Percentiles rank a stretch among this genome's conserved stretches.
Conservation (phyloP, 106 monocot species). For the Chionographis japonica region DNA sequence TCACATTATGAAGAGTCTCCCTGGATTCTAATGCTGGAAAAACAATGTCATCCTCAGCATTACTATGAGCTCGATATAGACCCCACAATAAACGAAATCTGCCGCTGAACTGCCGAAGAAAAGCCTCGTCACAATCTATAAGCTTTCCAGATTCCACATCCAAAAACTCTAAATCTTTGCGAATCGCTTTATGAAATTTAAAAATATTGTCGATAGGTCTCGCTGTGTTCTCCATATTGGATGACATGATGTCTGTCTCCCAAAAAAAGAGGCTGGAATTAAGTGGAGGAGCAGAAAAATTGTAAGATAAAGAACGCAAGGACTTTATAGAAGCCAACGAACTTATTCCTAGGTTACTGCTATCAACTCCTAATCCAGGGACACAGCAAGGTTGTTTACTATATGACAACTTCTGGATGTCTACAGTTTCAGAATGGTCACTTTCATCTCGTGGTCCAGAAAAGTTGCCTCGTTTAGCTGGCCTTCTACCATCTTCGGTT, state of each 20-base stretch:
- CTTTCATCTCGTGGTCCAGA: conserved; percentile 22
- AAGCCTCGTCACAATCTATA: conserved; percentile 61
- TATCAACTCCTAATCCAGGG: conserved; percentile 79
- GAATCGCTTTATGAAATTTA: conserved; percentile 95
- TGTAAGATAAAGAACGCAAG: conserved; percentile 57
- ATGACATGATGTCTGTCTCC: conserved; percentile 63
- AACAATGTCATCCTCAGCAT: conserved; percentile 99
- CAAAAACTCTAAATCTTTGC: conserved; percentile 92
- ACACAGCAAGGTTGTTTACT: conserved; percentile 47
- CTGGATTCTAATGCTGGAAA: conserved; percentile 98
- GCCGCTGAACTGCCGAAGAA: conserved; percentile 82
- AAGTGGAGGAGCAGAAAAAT: conserved; percentile 70
- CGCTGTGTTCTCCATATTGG: conserved; percentile 35
- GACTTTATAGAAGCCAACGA: conserved; percentile 46
- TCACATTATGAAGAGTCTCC: conserved; percentile 97
- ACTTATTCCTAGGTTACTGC: conserved; percentile 43
- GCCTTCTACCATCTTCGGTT: conserved; percentile 17
- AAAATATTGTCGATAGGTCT: conserved; percentile 98
- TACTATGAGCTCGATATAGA: conserved; percentile 93
- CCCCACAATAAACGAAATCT: conserved; percentile 96
- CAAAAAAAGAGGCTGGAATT: conserved; percentile 83
- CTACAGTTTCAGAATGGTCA: conserved; percentile 11
- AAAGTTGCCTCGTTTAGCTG: conserved; percentile 39
- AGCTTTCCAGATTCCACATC: conserved; percentile 96
- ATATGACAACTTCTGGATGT: conserved; percentile 2